These are phyloP conservation scores for Phanerodontia chrysosporium DNA, from an alignment of 768 basidiomycete species.

Conservation along the genomic window DNA sequence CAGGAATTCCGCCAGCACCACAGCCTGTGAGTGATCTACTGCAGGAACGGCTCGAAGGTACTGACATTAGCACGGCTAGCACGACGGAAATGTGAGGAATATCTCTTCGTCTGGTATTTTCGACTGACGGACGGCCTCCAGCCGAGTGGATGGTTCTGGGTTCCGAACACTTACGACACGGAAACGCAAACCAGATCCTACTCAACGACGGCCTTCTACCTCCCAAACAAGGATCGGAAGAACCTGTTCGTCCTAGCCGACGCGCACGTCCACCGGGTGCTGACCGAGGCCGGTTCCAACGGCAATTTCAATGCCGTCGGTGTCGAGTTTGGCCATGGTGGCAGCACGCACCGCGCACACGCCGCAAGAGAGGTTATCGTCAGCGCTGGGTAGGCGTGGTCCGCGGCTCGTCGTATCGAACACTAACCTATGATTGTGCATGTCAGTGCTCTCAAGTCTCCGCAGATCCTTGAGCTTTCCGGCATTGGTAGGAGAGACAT, in stretches of 20 bases:
- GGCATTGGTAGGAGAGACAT: conserved; percentile 58
- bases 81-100: background rate
- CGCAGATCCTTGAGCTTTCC: conserved; percentile 29
- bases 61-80: too few species aligned
- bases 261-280: conserved; percentile 27
- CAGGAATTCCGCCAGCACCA: background rate
- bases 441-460: conserved; percentile 2
- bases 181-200: conserved; percentile 6
- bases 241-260: conserved; percentile 27
- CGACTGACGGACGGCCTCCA: background rate
- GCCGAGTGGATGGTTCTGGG: conserved; percentile 5
- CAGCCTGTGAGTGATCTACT: conserved; percentile 16
- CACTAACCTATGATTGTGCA: too few species aligned
- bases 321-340: conserved; percentile 38
- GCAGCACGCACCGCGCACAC: conserved; percentile 28
- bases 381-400: conserved; percentile 5
- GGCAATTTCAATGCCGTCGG: conserved; percentile 37
- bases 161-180: conserved; percentile 10
- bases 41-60: too few species aligned
- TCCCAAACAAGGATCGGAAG: conserved; percentile 19
- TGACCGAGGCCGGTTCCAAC: conserved; percentile 8
- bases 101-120: background rate
- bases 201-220: conserved; percentile 16
- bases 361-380: conserved; percentile 49
- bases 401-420: too few species aligned